These are phyloP conservation scores for Coemansia sp. DNA, from an alignment of 192 early-diverging fungal species.

Conservation along the genomic window DNA sequence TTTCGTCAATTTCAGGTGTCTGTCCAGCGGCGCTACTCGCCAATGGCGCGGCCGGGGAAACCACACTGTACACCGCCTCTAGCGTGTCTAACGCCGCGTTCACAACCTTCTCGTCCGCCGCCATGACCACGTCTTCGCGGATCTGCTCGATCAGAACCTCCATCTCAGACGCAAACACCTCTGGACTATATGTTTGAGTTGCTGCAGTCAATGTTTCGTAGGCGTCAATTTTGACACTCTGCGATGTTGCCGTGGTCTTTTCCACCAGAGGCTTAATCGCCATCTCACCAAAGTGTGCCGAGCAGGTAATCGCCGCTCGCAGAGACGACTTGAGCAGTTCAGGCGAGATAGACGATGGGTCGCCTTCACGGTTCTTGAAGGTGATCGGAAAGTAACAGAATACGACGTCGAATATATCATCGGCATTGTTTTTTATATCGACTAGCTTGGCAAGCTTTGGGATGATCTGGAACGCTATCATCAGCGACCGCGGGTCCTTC, in stretches of 20 bases:
- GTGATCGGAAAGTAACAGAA: constrained; percentile 99
- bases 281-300: constrained; percentile 74
- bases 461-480: constrained; percentile 80
- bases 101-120: constrained; percentile 68
- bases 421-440: constrained; percentile 75
- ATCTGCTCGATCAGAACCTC: constrained; percentile 70
- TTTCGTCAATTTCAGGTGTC: constrained; percentile 20
- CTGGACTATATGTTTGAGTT: constrained; percentile 72
- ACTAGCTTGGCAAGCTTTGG: constrained; percentile 70
- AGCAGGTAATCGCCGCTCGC: constrained; percentile 73
- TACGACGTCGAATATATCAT: constrained; percentile 94
- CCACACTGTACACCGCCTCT: constrained; percentile 60
- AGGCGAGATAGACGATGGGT: constrained; percentile 92
- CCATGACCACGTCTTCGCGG: constrained; percentile 69
- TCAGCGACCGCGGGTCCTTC: constrained; percentile 96
- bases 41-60: constrained; percentile 44
- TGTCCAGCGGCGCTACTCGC: not conserved
- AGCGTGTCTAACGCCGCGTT: constrained; percentile 68
- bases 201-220: constrained; percentile 85
- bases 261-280: constrained; percentile 87
- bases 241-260: constrained; percentile 83
- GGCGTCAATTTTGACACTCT: constrained; percentile 92
- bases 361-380: constrained; percentile 92
- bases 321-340: constrained; percentile 85
- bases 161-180: constrained; percentile 64